Conservation (phyloP, 192 early-diverging fungal species). For the Coemansia sp. region DNA sequence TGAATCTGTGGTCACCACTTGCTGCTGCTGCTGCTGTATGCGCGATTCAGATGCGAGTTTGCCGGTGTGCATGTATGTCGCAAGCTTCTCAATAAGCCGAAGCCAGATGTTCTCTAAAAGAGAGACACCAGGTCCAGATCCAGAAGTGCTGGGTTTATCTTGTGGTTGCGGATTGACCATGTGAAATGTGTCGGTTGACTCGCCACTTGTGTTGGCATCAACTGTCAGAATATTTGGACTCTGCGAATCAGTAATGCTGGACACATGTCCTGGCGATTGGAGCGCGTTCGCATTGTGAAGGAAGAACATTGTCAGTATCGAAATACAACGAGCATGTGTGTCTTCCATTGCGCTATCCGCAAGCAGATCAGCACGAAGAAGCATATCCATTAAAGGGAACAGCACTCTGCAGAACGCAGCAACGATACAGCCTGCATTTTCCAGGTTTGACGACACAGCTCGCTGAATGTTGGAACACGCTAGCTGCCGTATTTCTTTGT, state of each 20-base stretch:
- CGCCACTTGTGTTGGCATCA: not conserved
- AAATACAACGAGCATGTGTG: slow-evolving; percentile 53
- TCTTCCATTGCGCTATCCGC: slow-evolving; percentile 57
- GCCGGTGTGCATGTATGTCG: slow-evolving; percentile 43
- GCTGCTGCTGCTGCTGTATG: not conserved
- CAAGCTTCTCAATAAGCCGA: slow-evolving; percentile 33
- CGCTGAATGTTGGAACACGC: slow-evolving; percentile 83
- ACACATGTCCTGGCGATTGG: slow-evolving; percentile 6
- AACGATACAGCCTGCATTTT: slow-evolving; percentile 56
- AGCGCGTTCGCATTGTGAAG: slow-evolving; percentile 37
- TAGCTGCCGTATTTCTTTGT: slow-evolving; percentile 76
- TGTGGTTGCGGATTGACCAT: not conserved
- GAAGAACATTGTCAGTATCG: slow-evolving; percentile 51
- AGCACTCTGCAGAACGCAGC: slow-evolving; percentile 81
- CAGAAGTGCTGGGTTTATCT: not conserved
- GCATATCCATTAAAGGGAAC: slow-evolving; percentile 84
- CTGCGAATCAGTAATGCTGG: slow-evolving; percentile 1
- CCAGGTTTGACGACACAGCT: slow-evolving; percentile 61
- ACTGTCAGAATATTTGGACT: not conserved
- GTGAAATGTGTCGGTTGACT: not conserved
- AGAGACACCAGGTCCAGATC: not conserved
- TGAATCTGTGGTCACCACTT: not conserved
- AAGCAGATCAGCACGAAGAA: slow-evolving; percentile 74
- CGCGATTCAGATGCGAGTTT: slow-evolving; percentile 30
- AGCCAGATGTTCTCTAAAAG: slow-evolving; percentile 30